Conservation (phyloP, 495 filamentous ascomycete genomes). For the Xylaria flabelliformis region DNA sequence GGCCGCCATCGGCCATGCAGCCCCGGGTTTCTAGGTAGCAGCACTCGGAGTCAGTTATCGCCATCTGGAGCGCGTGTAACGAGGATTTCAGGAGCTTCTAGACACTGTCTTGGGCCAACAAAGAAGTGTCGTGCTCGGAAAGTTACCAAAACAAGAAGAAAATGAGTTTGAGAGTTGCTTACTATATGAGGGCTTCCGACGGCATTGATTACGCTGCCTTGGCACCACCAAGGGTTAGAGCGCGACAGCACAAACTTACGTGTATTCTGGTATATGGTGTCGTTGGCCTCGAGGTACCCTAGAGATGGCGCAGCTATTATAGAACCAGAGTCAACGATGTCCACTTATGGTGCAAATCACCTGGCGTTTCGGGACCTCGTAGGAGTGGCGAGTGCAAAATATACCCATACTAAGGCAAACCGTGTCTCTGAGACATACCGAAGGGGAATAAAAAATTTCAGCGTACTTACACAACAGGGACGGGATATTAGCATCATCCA, state of each 20-base stretch:
- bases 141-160: no score
- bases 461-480: conserved; percentile 48
- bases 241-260: conserved; percentile 55
- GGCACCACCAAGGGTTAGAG: conserved; percentile 64
- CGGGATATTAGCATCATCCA: conserved; percentile 71
- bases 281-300: conserved; percentile 52
- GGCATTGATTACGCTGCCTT: conserved; percentile 58
- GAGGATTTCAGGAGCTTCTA: no score
- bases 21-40: conserved; percentile 51
- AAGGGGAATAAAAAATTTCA: no score
- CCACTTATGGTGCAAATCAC: no score
- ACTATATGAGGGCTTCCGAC: conserved; percentile 62
- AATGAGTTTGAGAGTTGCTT: neutral
- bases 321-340: no score
- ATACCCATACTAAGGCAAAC: no score
- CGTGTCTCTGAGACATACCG: no score
- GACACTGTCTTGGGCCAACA: no score
- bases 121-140: no score
- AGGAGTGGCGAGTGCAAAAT: no score
- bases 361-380: no score
- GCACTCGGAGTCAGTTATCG: neutral
- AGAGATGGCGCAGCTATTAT: conserved; percentile 53
- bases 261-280: conserved; percentile 59
- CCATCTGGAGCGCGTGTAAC: neutral
- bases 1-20: conserved; percentile 64